Conservation (phyloP, 768 basidiomycete genomes). For the Agrocybe praecox region DNA sequence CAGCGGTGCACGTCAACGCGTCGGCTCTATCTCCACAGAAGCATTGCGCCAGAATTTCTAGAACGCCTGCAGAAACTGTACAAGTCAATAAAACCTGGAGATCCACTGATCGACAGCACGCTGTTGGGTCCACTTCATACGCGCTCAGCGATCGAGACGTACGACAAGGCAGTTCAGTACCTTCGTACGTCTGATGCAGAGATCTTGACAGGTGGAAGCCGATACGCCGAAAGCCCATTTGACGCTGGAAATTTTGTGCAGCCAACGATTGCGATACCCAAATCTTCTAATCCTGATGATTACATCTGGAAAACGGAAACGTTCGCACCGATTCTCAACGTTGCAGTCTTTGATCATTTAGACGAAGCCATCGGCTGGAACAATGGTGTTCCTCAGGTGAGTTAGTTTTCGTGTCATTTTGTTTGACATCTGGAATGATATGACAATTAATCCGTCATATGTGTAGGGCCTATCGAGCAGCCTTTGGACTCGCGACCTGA, state of each 20-base stretch:
- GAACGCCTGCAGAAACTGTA: constrained; percentile 76
- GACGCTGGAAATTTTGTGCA: constrained; percentile 84
- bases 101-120: constrained; percentile 75
- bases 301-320: constrained; percentile 78
- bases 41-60: constrained; percentile 78
- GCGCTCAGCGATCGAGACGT: constrained; percentile 64
- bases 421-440: constrained; percentile 9
- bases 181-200: constrained; percentile 71
- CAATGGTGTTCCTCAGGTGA: constrained; percentile 81
- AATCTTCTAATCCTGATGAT: constrained; percentile 52
- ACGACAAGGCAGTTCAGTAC: constrained; percentile 59
- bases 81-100: constrained; percentile 72
- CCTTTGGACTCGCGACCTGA: constrained; percentile 85
- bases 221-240: constrained; percentile 53
- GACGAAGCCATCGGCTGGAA: constrained; percentile 90
- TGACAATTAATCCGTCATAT: constrained; percentile 1
- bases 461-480: constrained; percentile 83
- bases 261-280: constrained; percentile 81
- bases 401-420: constrained; percentile 6
- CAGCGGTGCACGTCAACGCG: constrained; percentile 91
- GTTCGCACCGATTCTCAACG: constrained; percentile 89
- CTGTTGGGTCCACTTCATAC: constrained; percentile 90
- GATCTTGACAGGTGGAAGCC: constrained; percentile 72
- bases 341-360: constrained; percentile 82
- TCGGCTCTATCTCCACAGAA: constrained; percentile 84